Evolutionary conservation across 1,139 yeast species (phyloP), one percentile per base, ranked within the genome.

Genomic region (Geotrichum armillariae): DNA sequence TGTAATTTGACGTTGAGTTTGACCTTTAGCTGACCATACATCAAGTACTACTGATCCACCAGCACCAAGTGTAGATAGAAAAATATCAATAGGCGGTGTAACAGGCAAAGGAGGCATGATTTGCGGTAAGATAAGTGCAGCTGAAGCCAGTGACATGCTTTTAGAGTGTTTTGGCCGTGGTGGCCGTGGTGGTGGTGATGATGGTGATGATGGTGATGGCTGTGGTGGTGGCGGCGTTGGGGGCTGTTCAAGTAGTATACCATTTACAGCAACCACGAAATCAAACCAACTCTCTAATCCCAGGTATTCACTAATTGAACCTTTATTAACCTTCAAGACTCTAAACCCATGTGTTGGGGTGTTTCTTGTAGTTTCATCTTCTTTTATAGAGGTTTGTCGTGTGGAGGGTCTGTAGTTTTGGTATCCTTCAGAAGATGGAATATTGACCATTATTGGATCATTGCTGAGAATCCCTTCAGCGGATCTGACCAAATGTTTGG

Each of bases 1-100:
- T 1, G 60, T 57, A 1, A 86, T 71, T 29, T 75, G 75, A 56
- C 94, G 75, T 16, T 76, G 66, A 2, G 76, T 65, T 1, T 95
- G 91, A 27, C 99, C 99, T 68, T 91, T 91, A 3, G 96, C 93
- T 47, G 81, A 83, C 95, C 96, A 93, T 2, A 90, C 82, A 46
- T 80, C 83, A 39, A 91, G 71, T 1, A 74, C 68, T n/a, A 85
- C 63, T 7, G 72, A 61, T 20, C 68, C 54, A 37, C 31, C 1
- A 4, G 4, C 70, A 27, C 68, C 56, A 29, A 61, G 58, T 43
- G 64, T 67, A 16, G 57, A 58, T 32, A 63, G 42, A 53, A 64
- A 63, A 18, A 56, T 40, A 18, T 61, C 65, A 20, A 63, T 53
- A 1, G 68, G 68, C 6, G 66, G 57, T 11, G 53, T 40, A 8